These are phyloP conservation scores for Tylopilus rubrobrunneus DNA, from an alignment of 768 basidiomycete species.

Conservation along the genomic window DNA sequence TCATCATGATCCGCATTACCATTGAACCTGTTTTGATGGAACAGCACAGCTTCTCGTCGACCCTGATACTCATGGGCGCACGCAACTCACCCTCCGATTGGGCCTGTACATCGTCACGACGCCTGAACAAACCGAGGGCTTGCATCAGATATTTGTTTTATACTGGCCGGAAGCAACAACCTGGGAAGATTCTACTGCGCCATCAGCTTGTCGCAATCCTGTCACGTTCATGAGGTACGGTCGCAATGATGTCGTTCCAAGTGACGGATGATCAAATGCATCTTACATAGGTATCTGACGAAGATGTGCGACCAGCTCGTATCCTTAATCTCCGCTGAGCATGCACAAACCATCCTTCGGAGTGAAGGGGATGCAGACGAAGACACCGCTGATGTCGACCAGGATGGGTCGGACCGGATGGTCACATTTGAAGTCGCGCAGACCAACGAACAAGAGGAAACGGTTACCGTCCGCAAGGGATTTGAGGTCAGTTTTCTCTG, in stretches of 20 bases:
- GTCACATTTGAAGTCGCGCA: constrained; percentile 53
- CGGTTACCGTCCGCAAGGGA: constrained; percentile 39
- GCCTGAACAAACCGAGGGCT: neutral
- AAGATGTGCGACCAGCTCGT: constrained; percentile 57
- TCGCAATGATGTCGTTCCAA: neutral
- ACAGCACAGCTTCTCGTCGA: constrained; percentile 14
- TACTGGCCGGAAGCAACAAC: constrained; percentile 63
- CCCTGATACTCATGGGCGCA: constrained; percentile 1
- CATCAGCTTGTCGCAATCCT: constrained; percentile 47
- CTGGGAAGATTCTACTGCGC: constrained; percentile 48
- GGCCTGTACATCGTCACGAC: constrained; percentile 19
- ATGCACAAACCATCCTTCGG: constrained; percentile 45
- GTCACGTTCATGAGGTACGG: constrained; percentile 59
- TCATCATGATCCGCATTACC: neutral
- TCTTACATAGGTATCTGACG: constrained; percentile 46
- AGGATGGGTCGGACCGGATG: constrained; percentile 44
- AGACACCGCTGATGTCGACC: constrained; percentile 29
- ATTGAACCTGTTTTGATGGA: constrained; percentile 1
- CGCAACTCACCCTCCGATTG: constrained; percentile 17
- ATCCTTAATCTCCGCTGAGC: constrained; percentile 46
- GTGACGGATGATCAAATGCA: neutral
- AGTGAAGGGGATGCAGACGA: constrained; percentile 32
- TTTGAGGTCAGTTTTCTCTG: constrained; percentile 37
- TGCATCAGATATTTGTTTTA: constrained; percentile 40
- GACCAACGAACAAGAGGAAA: constrained; percentile 55